Evolutionary conservation across 1,139 yeast genomes (phyloP).

Genomic region (Meyerozyma athensensis): DNA sequence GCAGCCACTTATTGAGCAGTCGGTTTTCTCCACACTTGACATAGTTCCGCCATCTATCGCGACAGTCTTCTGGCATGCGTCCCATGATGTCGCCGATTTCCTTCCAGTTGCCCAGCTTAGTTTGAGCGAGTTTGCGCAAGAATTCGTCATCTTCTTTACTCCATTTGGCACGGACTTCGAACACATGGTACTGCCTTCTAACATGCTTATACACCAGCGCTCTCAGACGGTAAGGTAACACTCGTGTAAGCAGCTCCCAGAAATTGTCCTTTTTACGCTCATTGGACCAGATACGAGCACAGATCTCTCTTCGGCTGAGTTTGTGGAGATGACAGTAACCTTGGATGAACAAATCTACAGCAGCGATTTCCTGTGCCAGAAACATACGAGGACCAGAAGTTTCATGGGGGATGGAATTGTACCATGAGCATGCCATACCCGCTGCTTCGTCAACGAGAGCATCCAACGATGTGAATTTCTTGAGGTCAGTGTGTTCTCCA

Average conservation of each 20-base stretch:
- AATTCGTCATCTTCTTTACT: slow-evolving; percentile 70
- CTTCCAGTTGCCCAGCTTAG: slow-evolving; percentile 82
- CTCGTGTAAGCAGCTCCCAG: slow-evolving; percentile 78
- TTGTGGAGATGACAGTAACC: slow-evolving; percentile 62
- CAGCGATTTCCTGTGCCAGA: slow-evolving; percentile 58
- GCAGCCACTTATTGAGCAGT: slow-evolving; percentile 72
- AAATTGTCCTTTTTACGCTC: slow-evolving; percentile 82
- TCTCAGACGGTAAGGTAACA: slow-evolving; percentile 76
- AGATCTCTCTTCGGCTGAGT: slow-evolving; percentile 61
- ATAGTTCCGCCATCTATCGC: slow-evolving; percentile 94
- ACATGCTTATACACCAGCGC: slow-evolving; percentile 92
- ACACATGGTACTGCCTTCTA: slow-evolving; percentile 81
- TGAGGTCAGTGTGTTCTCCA: slow-evolving; percentile 17
- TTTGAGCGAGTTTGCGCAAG: slow-evolving; percentile 57
- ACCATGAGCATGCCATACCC: slow-evolving; percentile 35
- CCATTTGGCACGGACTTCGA: slow-evolving; percentile 88
- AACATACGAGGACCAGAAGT: slow-evolving; percentile 44
- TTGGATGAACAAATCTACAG: slow-evolving; percentile 66
- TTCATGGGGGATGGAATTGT: slow-evolving; percentile 25
- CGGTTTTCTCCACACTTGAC: slow-evolving; percentile 82
- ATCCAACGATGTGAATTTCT: slow-evolving; percentile 28
- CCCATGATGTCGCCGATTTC: slow-evolving; percentile 71
- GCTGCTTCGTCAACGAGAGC: slow-evolving; percentile 34
- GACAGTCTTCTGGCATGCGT: slow-evolving; percentile 96
- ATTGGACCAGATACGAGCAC: slow-evolving; percentile 83